Percentiles rank a stretch among this genome's conserved stretches.
Conservation (phyloP, 116 monocot species). For the Papilionanthe hybrid region DNA sequence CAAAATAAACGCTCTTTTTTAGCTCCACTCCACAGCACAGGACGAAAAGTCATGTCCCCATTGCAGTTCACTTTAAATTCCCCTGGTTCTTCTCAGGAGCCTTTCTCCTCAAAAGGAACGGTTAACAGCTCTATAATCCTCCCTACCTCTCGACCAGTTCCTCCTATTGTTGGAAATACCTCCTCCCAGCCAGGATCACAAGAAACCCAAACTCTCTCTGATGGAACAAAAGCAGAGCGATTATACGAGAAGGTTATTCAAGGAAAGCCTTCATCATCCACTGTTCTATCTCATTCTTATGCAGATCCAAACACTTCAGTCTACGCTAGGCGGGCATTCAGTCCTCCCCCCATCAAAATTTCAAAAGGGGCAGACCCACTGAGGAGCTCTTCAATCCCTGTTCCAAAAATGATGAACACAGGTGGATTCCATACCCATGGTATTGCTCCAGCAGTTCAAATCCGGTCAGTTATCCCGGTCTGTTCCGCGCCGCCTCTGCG, state of each 20-base stretch:
- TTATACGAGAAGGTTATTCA: not conserved
- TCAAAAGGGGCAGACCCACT: not conserved
- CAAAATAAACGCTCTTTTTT: not conserved
- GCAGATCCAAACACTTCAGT: not conserved
- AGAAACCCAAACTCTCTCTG: not conserved
- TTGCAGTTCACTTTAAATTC: not conserved
- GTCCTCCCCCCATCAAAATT: not conserved
- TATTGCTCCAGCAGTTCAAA: conserved; percentile 7
- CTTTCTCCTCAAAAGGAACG: not conserved
- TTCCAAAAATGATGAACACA: not conserved
- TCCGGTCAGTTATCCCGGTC: conserved; percentile 7
- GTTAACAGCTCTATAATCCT: not conserved
- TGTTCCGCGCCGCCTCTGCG: not conserved
- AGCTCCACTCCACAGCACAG: not conserved
- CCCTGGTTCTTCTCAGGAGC: not conserved
- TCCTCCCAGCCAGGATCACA: not conserved
- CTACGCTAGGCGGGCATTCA: not conserved
- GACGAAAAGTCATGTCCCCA: not conserved
- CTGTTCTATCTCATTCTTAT: not conserved
- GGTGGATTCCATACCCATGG: not conserved
- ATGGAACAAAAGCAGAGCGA: not conserved
- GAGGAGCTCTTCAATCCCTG: not conserved
- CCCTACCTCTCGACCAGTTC: not conserved
- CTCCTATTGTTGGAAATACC: not conserved
- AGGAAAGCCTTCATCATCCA: too few relatives aligned